These are phyloP conservation scores for Pachyrhizus erosus DNA, from an alignment of 306 rosid species.

Conservation along the genomic window DNA sequence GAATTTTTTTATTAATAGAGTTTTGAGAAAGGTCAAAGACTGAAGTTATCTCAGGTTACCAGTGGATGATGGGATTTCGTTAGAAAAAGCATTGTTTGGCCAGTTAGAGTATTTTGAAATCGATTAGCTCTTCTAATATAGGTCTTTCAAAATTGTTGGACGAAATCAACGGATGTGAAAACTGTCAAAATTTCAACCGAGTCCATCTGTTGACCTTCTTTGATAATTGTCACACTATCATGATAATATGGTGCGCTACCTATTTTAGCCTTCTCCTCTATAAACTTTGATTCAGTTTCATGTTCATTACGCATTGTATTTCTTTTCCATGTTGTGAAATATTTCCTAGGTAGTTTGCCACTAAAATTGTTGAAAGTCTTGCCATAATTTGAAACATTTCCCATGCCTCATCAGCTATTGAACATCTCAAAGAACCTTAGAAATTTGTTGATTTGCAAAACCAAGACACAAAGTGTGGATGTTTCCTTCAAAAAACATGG, in stretches of 20 bases:
- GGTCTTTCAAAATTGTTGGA: background rate
- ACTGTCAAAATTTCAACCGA: background rate
- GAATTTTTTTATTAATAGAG: background rate
- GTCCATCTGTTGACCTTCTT: background rate
- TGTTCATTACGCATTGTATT: conserved; percentile 26
- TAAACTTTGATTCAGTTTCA: too few species aligned
- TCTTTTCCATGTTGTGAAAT: conserved; percentile 35
- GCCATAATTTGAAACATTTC: conserved; percentile 45
- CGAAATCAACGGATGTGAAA: background rate
- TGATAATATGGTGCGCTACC: too few species aligned
- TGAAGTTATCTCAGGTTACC: background rate
- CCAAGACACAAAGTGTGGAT: too few species aligned
- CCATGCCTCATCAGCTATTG: conserved; percentile 1
- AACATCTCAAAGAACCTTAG: conserved; percentile 40
- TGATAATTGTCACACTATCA: background rate
- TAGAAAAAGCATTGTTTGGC: background rate
- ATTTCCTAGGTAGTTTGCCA: conserved; percentile 29
- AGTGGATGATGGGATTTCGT: background rate
- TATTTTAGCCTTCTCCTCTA: too few species aligned
- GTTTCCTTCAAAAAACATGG: conserved; percentile 25
- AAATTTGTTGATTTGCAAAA: too few species aligned
- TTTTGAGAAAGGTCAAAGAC: background rate
- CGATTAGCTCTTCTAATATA: background rate
- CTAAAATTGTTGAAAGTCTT: conserved; percentile 49
- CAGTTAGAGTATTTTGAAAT: background rate